A percentile compares a stretch with the other conserved stretches of the same genome.
Evolutionary conservation across 352 stramenopile species (phyloP).

Genomic region (Phytophthora chlamydospora): DNA sequence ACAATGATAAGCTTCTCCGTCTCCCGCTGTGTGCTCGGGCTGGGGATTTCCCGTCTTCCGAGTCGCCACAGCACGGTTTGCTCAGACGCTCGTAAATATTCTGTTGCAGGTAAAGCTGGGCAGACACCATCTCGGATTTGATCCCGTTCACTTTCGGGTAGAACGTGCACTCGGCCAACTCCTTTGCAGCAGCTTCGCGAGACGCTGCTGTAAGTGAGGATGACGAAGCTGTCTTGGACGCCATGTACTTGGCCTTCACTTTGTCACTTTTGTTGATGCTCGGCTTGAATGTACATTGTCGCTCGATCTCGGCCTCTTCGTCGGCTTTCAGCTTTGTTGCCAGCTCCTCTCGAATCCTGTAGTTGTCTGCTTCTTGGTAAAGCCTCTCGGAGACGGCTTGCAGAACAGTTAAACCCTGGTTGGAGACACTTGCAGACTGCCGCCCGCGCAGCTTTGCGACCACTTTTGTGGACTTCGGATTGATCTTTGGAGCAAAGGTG

Average conservation of each 20-base stretch:
- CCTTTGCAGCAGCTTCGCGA: constrained; percentile 63
- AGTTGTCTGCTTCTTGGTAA: constrained; percentile 80
- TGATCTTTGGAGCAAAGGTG: constrained; percentile 78
- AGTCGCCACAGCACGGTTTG: constrained; percentile 46
- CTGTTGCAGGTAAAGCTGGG: constrained; percentile 84
- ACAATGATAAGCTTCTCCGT: constrained; percentile 39
- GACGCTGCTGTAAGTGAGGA: constrained; percentile 54
- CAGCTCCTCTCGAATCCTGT: constrained; percentile 75
- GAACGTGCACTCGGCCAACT: constrained; percentile 81
- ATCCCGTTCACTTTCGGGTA: constrained; percentile 81
- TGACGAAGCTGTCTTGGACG: constrained; percentile 40
- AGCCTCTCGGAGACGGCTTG: constrained; percentile 68
- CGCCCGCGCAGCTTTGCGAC: constrained; percentile 61
- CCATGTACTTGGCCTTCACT: constrained; percentile 84
- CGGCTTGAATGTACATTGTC: constrained; percentile 79
- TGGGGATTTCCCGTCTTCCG: constrained; percentile 29
- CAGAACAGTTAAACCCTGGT: constrained; percentile 30
- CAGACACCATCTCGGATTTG: constrained; percentile 77
- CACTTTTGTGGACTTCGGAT: constrained; percentile 77
- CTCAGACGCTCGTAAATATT: constrained; percentile 88
- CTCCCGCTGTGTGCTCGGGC: constrained; percentile 23
- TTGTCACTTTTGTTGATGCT: constrained; percentile 69
- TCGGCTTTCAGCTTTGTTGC: constrained; percentile 66
- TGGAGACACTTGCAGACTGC: constrained; percentile 25
- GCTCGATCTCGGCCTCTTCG: constrained; percentile 72